These are phyloP conservation scores for Daldinia sp. DNA, from an alignment of 2,329 filamentous ascomycete species.

Conservation along the genomic window DNA sequence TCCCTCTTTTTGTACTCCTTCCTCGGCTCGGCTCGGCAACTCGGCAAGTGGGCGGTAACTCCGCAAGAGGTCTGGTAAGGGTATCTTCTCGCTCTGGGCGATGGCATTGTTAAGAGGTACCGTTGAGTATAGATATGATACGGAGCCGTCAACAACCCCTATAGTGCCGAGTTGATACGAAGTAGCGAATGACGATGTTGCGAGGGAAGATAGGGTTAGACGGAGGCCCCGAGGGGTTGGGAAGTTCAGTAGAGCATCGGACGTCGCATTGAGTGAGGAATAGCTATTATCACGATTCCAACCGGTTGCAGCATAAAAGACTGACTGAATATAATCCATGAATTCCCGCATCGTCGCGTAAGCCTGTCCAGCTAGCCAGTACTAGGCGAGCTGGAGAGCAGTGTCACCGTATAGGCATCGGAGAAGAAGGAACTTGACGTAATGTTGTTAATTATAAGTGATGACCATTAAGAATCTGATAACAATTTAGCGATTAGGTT, in stretches of 20 bases:
- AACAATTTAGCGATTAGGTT: not conserved
- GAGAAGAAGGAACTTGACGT: not conserved
- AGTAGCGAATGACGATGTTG: constrained; percentile 91
- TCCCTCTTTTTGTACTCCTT: constrained; percentile 18
- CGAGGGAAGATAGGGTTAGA: constrained; percentile 88
- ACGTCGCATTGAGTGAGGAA: constrained; percentile 82
- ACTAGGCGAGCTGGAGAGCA: constrained; percentile 28
- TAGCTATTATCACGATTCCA: constrained; percentile 96
- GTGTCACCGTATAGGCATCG: constrained; percentile 24
- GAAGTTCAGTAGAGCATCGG: constrained; percentile 88
- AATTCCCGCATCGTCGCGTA: constrained; percentile 80
- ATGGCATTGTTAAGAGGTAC: constrained; percentile 74
- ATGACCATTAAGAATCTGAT: not conserved
- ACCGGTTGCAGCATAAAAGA: constrained; percentile 84
- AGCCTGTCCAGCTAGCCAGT: constrained; percentile 29
- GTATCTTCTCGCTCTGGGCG: constrained; percentile 75
- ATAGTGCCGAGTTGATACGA: constrained; percentile 91
- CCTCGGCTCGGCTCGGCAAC: constrained; percentile 49
- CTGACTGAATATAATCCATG: constrained; percentile 95
- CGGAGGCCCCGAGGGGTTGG: constrained; percentile 83
- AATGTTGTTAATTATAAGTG: not conserved
- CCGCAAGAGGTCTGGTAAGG: constrained; percentile 78
- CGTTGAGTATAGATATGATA: constrained; percentile 95
- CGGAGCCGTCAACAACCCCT: constrained; percentile 93
- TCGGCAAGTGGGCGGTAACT: constrained; percentile 84